Evolutionary conservation across 1,139 yeast species (phyloP), one percentile per base, ranked within the genome.

Genomic region (Suhomyces anneliseae): DNA sequence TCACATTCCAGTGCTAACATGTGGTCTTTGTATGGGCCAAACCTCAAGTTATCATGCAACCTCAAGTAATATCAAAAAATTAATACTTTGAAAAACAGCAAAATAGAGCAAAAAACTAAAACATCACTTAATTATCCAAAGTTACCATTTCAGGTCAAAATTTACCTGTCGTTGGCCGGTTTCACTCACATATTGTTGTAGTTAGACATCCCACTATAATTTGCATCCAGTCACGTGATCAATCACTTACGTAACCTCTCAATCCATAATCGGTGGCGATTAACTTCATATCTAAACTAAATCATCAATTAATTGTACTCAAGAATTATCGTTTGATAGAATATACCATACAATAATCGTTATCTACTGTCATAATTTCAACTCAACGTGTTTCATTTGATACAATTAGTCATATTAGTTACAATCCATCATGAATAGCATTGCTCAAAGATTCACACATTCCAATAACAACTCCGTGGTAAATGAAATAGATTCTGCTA

Each of bases 361-460:
- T 29, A 29, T 29, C 32, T 9, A 29, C 32, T 11, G 9, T 27
- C 38, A 14, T 11, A 8, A 35, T 15, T 35, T 35, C 38, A 11
- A 14, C 8, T 15, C 24, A 12, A 15, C 27, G 24, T 35, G 38
- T 10, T 11, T 29, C 32, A 12, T 10, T 12, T 27, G 26, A 12
- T 19, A 36, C 38, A 36, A 36, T 14, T 15, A 14, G 27, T 36
- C 32, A 8, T 12, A 27, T 9, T 29, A 29, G 11, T 9, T 9
- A 9, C 32, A 29, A 29, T 24, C n/a, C 27, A 40, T n/a, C 42
- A 75, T 75, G 80, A 74, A 75, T 60, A 56, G 72, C 41, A 70
- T 75, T 52, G 71, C 78, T 43, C 68, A 64, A 52, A 70, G 68
- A 57, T 75, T 60, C 58, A 64, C 74, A 15, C 66, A 70, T 51